A percentile compares a stretch with the other conserved stretches of the same genome.
phyloP scores from a whole-genome alignment of 257 asterid species.

The Nicotiana otophora region DNA sequence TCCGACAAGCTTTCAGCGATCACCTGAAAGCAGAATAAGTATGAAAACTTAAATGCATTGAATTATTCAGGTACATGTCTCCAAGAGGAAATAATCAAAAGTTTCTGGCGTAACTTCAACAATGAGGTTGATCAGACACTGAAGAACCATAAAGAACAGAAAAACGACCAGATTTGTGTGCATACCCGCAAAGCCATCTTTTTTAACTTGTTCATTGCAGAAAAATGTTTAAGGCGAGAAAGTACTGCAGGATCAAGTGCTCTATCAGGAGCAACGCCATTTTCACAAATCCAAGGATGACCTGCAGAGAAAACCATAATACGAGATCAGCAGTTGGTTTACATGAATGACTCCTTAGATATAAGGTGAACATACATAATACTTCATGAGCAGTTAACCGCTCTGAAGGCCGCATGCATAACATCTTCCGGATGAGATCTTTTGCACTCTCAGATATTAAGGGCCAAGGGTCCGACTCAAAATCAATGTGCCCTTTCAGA shows the following conservation, averaged over 20 bases:
- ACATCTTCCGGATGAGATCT: constrained; percentile 74
- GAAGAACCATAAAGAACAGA: background rate
- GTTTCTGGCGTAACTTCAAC: background rate
- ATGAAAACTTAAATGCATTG: background rate
- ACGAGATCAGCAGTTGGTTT: constrained; percentile 4
- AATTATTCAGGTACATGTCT: background rate
- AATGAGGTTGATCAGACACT: background rate
- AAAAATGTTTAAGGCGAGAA: constrained; percentile 72
- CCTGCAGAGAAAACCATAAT: constrained; percentile 28
- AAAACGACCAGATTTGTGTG: background rate
- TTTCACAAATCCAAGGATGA: constrained; percentile 81
- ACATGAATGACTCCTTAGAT: background rate
- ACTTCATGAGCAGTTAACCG: constrained; percentile 86
- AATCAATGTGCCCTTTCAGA: constrained; percentile 71
- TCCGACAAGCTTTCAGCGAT: constrained; percentile 95
- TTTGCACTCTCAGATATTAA: constrained; percentile 72
- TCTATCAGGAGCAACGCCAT: constrained; percentile 82
- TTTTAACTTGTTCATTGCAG: constrained; percentile 78
- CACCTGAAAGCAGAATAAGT: constrained; percentile 46
- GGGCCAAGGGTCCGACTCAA: constrained; percentile 87
- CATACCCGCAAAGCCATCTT: constrained; percentile 90
- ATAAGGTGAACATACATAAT: constrained; percentile 47
- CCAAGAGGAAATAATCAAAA: background rate
- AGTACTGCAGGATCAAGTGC: constrained; percentile 72
- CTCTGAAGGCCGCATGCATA: constrained; percentile 80